Evolutionary conservation across 169 alveolate species (phyloP).

Genomic region (Babesia sp.): DNA sequence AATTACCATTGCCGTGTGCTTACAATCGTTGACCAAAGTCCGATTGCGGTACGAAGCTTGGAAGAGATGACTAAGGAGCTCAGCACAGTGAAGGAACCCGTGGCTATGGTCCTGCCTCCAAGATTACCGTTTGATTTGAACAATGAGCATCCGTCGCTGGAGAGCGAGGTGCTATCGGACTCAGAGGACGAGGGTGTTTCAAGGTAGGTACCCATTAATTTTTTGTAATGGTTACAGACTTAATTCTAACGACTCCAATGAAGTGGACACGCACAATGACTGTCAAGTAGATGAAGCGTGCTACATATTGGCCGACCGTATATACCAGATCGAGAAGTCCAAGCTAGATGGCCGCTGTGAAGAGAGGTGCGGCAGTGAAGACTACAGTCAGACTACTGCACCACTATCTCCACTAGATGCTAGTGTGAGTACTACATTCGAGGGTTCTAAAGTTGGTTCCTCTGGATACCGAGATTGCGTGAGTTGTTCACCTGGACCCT

Average conservation of each 20-base stretch:
- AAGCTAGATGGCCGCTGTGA: neutral
- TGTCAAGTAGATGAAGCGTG: neutral
- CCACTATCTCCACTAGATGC: neutral
- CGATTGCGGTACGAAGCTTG: conserved; percentile 22
- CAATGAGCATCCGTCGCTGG: conserved; percentile 11
- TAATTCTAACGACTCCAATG: neutral
- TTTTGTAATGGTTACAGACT: neutral
- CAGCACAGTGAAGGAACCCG: conserved; percentile 25
- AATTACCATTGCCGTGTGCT: conserved; percentile 30
- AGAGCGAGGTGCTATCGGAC: neutral
- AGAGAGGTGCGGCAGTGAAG: neutral
- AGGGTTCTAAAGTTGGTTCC: neutral
- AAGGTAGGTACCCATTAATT: neutral
- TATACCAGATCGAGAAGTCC: conserved; percentile 20
- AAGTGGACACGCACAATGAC: neutral
- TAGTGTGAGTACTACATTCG: neutral
- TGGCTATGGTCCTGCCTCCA: conserved; percentile 6
- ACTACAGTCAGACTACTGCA: neutral
- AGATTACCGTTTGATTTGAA: conserved; percentile 11
- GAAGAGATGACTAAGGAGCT: conserved; percentile 23
- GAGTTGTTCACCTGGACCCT: neutral
- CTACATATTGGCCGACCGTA: conserved; percentile 23
- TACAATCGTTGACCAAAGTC: conserved; percentile 29
- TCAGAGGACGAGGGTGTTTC: neutral
- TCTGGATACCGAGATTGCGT: neutral